These are phyloP conservation scores for Neobulgaria alba DNA, from an alignment of 2,329 filamentous ascomycete species.

Conservation along the genomic window DNA sequence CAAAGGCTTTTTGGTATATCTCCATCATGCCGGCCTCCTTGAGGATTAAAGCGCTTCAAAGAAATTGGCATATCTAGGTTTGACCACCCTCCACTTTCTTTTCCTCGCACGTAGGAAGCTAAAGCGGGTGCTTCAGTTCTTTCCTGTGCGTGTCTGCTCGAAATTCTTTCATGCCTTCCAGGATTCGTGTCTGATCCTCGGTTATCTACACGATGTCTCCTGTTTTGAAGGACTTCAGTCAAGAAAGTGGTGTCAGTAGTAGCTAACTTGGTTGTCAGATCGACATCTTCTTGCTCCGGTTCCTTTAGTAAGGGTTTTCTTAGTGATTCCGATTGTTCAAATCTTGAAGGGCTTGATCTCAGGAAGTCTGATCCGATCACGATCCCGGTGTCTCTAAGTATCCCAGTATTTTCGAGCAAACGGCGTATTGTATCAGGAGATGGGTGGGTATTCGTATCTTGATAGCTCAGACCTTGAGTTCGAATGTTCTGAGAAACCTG, in stretches of 20 bases:
- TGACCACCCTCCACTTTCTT: too few species aligned
- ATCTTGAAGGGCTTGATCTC: neutral
- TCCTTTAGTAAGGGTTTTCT: neutral
- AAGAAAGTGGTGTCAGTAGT: neutral
- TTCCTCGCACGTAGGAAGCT: too few species aligned
- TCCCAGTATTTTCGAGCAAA: constrained; percentile 20
- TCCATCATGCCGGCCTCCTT: too few species aligned
- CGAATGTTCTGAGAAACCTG: neutral
- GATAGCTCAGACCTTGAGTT: neutral
- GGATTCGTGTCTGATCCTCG: neutral
- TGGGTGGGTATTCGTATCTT: constrained; percentile 8
- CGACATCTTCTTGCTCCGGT: neutral
- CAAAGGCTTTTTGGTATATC: too few species aligned
- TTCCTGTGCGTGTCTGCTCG: too few species aligned
- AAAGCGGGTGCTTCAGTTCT: too few species aligned
- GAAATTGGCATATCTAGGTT: too few species aligned
- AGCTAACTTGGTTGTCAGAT: too few species aligned
- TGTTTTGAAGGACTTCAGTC: too few species aligned
- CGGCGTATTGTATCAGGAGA: constrained; percentile 20
- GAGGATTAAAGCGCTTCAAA: too few species aligned
- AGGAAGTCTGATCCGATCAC: neutral
- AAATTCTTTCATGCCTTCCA: neutral
- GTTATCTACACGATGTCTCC: neutral
- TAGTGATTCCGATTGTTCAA: neutral
- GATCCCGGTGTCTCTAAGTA: constrained; percentile 24